These are phyloP conservation scores for Neonectria neomacrospora DNA, from an alignment of 2,329 filamentous ascomycete species.

Conservation along the genomic window DNA sequence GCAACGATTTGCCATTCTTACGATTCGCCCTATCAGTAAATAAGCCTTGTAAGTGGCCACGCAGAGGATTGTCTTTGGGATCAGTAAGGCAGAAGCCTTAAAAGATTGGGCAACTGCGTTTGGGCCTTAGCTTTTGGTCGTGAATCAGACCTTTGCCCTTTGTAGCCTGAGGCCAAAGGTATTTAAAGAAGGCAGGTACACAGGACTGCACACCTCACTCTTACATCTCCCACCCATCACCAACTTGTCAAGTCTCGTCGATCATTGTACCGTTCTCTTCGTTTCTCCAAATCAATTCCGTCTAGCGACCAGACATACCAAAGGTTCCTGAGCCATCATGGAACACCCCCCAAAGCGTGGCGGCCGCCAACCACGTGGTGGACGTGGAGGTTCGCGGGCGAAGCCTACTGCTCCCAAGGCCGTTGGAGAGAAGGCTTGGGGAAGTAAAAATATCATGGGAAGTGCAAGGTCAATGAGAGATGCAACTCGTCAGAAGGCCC, in stretches of 20 bases:
- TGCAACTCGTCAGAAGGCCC: slow-evolving; percentile 28
- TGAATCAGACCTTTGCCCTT: slow-evolving; percentile 1
- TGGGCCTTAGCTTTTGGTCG: not conserved
- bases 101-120: not conserved
- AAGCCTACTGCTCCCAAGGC: not conserved
- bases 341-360: slow-evolving; percentile 5
- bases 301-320: too few relatives aligned
- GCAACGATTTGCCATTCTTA: not conserved
- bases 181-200: not conserved
- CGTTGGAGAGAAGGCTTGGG: slow-evolving; percentile 8
- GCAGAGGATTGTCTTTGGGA: not conserved
- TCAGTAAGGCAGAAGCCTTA: not conserved
- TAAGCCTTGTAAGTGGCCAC: not conserved
- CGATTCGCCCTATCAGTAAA: not conserved
- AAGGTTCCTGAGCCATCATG: not conserved
- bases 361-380: slow-evolving; percentile 2
- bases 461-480: slow-evolving; percentile 41
- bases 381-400: slow-evolving; percentile 5
- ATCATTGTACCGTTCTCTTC: not conserved
- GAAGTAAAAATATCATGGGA: slow-evolving; percentile 25
- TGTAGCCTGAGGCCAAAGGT: not conserved
- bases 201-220: not conserved
- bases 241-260: not conserved
- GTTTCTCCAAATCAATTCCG: not conserved
- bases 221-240: not conserved